Evolutionary conservation across 371 early-diverging fungal genomes (phyloP).

Genomic region (Nematocida sp.): DNA sequence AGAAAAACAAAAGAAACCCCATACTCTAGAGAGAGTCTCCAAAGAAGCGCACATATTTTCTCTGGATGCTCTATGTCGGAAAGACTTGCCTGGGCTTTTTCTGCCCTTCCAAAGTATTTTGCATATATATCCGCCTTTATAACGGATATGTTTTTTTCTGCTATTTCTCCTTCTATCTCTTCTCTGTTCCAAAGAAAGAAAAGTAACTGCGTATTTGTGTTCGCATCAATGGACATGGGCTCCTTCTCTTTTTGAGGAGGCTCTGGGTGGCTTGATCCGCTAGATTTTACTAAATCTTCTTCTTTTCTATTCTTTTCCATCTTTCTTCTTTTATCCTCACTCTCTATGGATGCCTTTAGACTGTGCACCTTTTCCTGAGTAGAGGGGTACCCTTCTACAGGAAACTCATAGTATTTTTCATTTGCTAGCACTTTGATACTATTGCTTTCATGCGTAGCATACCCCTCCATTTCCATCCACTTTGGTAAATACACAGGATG

Average conservation of each 20-base stretch:
- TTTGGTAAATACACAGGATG: slow-evolving; percentile 13
- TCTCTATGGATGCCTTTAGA: background rate
- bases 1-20: slow-evolving; percentile 29
- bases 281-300: no score
- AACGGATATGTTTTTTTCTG: background rate
- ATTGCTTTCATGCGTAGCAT: background rate
- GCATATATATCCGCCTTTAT: background rate
- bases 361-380: background rate
- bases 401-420: slow-evolving; percentile 13
- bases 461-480: slow-evolving; percentile 9
- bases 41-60: background rate
- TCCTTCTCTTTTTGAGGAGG: no score
- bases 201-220: no score
- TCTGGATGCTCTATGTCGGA: background rate
- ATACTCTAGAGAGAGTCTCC: background rate
- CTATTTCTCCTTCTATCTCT: slow-evolving; percentile 4
- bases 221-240: no score
- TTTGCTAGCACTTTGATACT: slow-evolving; percentile 10
- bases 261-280: no score
- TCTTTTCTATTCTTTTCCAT: background rate
- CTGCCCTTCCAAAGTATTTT: background rate
- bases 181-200: slow-evolving; percentile 48
- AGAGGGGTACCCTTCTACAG: slow-evolving; percentile 21
- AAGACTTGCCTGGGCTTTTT: background rate
- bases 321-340: background rate